Evolutionary conservation across 805 yeast genomes (phyloP).

Genomic region (Hagleromyces aurorensis): DNA sequence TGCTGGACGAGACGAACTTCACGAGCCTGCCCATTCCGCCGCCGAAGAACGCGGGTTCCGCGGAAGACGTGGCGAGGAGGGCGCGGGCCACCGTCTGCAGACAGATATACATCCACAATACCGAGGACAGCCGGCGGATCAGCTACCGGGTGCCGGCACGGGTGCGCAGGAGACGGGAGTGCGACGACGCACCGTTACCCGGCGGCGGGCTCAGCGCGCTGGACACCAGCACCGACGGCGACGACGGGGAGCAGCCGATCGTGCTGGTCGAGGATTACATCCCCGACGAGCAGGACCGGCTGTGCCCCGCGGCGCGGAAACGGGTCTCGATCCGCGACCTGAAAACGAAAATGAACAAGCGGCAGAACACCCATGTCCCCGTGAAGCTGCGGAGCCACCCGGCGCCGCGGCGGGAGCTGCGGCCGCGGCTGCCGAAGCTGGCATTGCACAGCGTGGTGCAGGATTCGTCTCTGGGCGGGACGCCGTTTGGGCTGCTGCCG

Average conservation of each 20-base stretch:
- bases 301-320: conserved; percentile 9
- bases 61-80: conserved; percentile 3
- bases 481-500: no score
- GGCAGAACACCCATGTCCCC: conserved; percentile 19
- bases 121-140: conserved; percentile 9
- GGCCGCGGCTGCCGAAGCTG: no score
- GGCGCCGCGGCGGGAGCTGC: no score
- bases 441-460: no score
- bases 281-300: conserved; percentile 7
- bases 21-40: conserved; percentile 28
- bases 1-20: conserved; percentile 23
- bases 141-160: conserved; percentile 9
- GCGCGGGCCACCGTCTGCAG: conserved; percentile 10
- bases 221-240: conserved; percentile 7
- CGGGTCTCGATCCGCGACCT: conserved; percentile 25
- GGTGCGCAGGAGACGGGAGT: conserved; percentile 1
- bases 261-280: conserved; percentile 29
- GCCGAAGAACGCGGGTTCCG: conserved; percentile 9
- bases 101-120: conserved; percentile 16
- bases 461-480: no score
- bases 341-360: conserved; percentile 18
- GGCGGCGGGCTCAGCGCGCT: neutral
- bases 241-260: conserved; percentile 16
- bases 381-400: conserved; percentile 18
- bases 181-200: neutral